Evolutionary conservation across 495 filamentous ascomycete species (phyloP).

Genomic region (Penicillium silybi): DNA sequence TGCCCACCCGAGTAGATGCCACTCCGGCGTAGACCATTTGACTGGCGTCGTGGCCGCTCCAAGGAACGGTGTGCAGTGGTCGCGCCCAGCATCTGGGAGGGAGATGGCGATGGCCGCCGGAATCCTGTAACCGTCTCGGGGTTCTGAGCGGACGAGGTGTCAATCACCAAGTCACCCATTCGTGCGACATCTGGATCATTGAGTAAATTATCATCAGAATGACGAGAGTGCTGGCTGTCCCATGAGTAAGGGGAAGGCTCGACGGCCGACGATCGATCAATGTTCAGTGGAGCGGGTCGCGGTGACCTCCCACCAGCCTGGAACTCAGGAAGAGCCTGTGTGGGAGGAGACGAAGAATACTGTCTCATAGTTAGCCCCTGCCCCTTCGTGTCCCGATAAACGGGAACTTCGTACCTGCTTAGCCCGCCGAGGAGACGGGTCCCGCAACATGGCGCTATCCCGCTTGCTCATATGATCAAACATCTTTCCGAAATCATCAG

Average conservation of each 20-base stretch:
- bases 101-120: slow-evolving; percentile 19
- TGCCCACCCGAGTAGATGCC: slow-evolving; percentile 42
- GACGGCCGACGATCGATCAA: slow-evolving; percentile 52
- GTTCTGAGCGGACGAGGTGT: slow-evolving; percentile 5
- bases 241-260: slow-evolving; percentile 64
- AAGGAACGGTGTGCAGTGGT: slow-evolving; percentile 39
- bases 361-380: slow-evolving; percentile 16
- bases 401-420: slow-evolving; percentile 19
- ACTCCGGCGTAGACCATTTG: slow-evolving; percentile 43
- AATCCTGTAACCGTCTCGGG: slow-evolving; percentile 11
- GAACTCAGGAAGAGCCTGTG: slow-evolving; percentile 12
- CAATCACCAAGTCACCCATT: not conserved
- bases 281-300: slow-evolving; percentile 53
- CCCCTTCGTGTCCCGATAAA: not conserved
- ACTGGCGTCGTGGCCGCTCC: slow-evolving; percentile 23
- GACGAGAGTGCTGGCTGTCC: slow-evolving; percentile 50
- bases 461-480: slow-evolving; percentile 59
- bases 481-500: slow-evolving; percentile 68
- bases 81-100: slow-evolving; percentile 19
- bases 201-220: slow-evolving; percentile 61
- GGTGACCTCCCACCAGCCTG: slow-evolving; percentile 18
- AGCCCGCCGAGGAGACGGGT: slow-evolving; percentile 18
- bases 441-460: slow-evolving; percentile 34
- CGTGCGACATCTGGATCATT: slow-evolving; percentile 16
- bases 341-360: slow-evolving; percentile 22